Percentiles rank a stretch among this genome's conserved stretches.
Evolutionary conservation across 1,284 basidiomycete species (phyloP).

Genomic region (Pseudozyma sp.): DNA sequence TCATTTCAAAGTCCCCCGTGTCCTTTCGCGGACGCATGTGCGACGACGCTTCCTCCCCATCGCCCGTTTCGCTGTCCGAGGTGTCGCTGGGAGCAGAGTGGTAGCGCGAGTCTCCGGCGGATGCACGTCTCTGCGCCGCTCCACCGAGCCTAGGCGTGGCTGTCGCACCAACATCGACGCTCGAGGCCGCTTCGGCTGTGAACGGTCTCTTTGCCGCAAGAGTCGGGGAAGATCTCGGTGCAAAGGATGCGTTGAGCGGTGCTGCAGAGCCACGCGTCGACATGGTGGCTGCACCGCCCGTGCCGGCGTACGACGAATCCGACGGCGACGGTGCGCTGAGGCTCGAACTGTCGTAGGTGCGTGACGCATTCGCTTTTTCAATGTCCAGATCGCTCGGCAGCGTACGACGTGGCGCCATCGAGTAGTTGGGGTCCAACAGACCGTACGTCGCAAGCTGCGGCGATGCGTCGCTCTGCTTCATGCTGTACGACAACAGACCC

Average conservation of each 20-base stretch:
- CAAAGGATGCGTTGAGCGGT: slow-evolving; percentile 30
- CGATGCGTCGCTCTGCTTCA: neutral
- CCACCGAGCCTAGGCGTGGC: neutral
- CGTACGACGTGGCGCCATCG: slow-evolving; percentile 22
- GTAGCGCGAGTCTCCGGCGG: slow-evolving; percentile 22
- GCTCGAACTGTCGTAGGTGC: slow-evolving; percentile 14
- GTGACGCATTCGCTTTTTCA: slow-evolving; percentile 14
- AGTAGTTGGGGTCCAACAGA: slow-evolving; percentile 41
- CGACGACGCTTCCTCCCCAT: slow-evolving; percentile 15
- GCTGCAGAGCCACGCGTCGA: slow-evolving; percentile 23
- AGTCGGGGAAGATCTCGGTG: slow-evolving; percentile 11
- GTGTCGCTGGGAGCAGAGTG: slow-evolving; percentile 3
- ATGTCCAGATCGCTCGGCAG: slow-evolving; percentile 32
- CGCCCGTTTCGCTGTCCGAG: slow-evolving; percentile 28
- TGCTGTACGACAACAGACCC: slow-evolving; percentile 15
- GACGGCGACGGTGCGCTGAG: slow-evolving; percentile 33
- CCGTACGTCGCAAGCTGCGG: slow-evolving; percentile 6
- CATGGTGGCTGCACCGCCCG: slow-evolving; percentile 10
- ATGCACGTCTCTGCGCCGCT: slow-evolving; percentile 14
- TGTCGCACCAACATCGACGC: neutral
- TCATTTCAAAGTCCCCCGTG: slow-evolving; percentile 57
- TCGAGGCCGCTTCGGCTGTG: slow-evolving; percentile 13
- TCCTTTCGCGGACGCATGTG: slow-evolving; percentile 55
- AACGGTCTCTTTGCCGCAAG: slow-evolving; percentile 5
- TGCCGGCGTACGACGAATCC: slow-evolving; percentile 14